Base-by-base conservation (phyloP, 306 rosid species). In the Lathyrus tuberosus region DNA sequence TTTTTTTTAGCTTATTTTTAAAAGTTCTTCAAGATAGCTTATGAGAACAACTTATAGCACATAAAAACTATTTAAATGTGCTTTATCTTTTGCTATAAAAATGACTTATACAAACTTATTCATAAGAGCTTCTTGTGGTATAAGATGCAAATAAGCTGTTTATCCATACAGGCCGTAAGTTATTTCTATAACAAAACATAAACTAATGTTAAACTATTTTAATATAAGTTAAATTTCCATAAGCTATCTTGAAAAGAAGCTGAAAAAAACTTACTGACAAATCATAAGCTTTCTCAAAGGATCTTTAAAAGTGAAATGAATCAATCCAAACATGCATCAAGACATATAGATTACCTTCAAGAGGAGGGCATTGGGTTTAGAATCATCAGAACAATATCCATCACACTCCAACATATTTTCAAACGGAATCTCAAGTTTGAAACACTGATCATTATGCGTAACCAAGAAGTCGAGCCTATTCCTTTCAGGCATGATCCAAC, bases 401-500 rank as follows among this genome's bases (percentile, higher is more conserved):
- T 71, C 65, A 18, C 85, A 13, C 84, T 86, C 97, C 84, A 86
- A 44, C 56, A 94, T 76, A 42, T 93, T 86, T 58, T 86, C 91
- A 75, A 93, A 88, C 40, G 73, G 43, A 66, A 93, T 71, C 78
- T 94, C 96, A 12, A 94, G 68, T 28, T 82, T 88, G 59, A 68
- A 94, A 64, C 88, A 88, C 33, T 84, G 76, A 7, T 12, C 73
- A 1, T 4, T 24, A 3, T 51, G 79, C 71, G 60, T 68, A 0
- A 94, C 79, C 91, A 89, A 90, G 71, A 79, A 90, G 60, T 88
- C 98, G 15, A 84, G 79, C 74, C 77, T 74, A 7, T 40, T 76
- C 80, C 95, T 81, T 80, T 88, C 90, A 5, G 96, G 95, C 86
- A 94, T 81, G 58, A 85, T 74, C 96, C 94, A 90, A 3, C 75